Evolutionary conservation across 805 yeast genomes (phyloP), one percentile per base, ranked within the genome.

Genomic region (Nakazawaea molendinolei): DNA sequence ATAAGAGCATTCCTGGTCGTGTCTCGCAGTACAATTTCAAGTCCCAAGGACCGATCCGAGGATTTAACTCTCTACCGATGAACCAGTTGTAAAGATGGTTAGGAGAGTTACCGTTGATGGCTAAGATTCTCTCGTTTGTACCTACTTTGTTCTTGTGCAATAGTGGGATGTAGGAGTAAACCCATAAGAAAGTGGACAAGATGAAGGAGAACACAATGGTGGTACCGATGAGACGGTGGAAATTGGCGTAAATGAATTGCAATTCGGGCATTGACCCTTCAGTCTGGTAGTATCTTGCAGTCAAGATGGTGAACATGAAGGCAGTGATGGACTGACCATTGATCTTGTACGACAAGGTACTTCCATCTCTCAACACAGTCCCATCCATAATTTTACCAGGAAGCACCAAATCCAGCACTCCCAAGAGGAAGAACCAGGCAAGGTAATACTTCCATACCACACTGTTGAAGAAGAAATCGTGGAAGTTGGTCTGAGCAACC

Each of bases 61-160:
- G 98, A 55, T 92, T 92, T 52, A 92, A 67, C 60, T 90, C 97
- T 42, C 98, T 76, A 21, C 98, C 98, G 53, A 92, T 87, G 53
- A 87, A 92, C 97, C 96, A 89, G 52, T 92, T 96, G 53, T 84
- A 90, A 8, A 90, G 47, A 0, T 59, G 46, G 45, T 73, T 77
- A 0, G 86, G 84, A 0, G 95, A 69, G 60, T 90, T 90, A 3
- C 98, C 98, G 30, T 92, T 92, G 26, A 72, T 56, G 0, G 97
- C 89, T 35, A 92, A 65, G 26, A 92, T 75, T 44, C 84, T 67
- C 49, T 85, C 92, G 8, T 63, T 64, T 1, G 79, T 73, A 0
- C 69, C 72, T 4, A 49, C 38, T 5, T 79, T 80, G 51, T 80
- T 82, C 5, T 40, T 61, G 49, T 23, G 49, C 44, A 57, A 41